These are phyloP conservation scores for Elymus sibiricus DNA, from an alignment of 176 grass and related monocot species.

Conservation along the genomic window DNA sequence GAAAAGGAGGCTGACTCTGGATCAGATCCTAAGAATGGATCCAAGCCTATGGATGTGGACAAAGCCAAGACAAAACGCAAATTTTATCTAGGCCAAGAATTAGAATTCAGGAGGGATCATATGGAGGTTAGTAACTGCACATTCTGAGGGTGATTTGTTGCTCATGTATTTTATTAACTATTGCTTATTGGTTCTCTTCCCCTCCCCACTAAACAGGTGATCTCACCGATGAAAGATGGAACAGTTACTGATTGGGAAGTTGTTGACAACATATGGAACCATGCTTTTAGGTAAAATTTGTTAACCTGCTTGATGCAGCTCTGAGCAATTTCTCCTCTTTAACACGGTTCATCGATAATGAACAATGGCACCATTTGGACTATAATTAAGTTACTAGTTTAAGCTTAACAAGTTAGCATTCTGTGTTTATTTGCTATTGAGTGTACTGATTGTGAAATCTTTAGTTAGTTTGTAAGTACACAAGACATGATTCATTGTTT, in stretches of 20 bases:
- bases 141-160: background rate
- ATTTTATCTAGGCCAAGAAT: constrained; percentile 86
- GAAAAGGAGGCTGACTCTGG: constrained; percentile 74
- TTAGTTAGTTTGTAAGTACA: background rate
- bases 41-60: constrained; percentile 69
- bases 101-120: constrained; percentile 89
- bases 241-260: constrained; percentile 94
- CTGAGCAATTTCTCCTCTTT: constrained; percentile 11
- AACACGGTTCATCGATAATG: constrained; percentile 6
- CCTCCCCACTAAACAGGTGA: constrained; percentile 55
- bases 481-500: background rate
- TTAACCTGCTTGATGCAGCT: background rate
- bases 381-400: background rate
- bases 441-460: constrained; percentile 1
- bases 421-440: background rate
- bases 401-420: constrained; percentile 6
- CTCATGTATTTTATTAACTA: constrained; percentile 15
- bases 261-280: constrained; percentile 95
- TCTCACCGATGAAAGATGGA: constrained; percentile 93
- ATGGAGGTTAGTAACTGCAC: constrained; percentile 73
- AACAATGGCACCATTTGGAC: constrained; percentile 7
- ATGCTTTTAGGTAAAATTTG: constrained; percentile 83
- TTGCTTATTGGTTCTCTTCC: constrained; percentile 18
- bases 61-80: constrained; percentile 79
- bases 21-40: constrained; percentile 73